A percentile compares a stretch with the other conserved stretches of the same genome.
Evolutionary conservation across 2,329 filamentous ascomycete genomes (phyloP).

Genomic region (Teratosphaeria viscida): DNA sequence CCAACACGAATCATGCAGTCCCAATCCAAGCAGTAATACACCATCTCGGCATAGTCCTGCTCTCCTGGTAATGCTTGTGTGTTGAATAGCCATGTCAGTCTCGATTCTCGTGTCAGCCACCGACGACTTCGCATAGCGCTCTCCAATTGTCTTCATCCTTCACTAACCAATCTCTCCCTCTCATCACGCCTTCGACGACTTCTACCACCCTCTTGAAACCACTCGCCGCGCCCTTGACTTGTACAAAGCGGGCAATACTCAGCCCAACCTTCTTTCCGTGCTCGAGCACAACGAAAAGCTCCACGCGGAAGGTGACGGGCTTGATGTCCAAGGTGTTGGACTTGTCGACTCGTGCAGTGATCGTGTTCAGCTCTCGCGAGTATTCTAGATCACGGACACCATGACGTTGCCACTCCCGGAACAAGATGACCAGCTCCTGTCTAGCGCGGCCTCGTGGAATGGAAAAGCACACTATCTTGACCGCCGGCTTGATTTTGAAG

Average conservation of each 20-base stretch:
- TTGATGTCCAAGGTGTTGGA: constrained; percentile 75
- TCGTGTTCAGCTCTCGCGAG: constrained; percentile 67
- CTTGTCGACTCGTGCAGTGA: constrained; percentile 66
- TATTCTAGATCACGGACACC: constrained; percentile 72
- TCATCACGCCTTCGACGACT: constrained; percentile 60
- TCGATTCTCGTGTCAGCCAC: constrained; percentile 9
- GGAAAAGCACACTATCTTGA: constrained; percentile 62
- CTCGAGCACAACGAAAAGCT: constrained; percentile 82
- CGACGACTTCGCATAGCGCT: constrained; percentile 33
- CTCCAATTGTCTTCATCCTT: constrained; percentile 40
- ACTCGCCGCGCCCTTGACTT: constrained; percentile 82
- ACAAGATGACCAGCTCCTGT: constrained; percentile 62
- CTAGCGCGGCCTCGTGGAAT: constrained; percentile 62
- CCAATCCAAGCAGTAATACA: not conserved
- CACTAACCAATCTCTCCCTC: constrained; percentile 55
- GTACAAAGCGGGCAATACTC: constrained; percentile 74
- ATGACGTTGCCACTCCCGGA: constrained; percentile 64
- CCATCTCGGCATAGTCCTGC: not conserved
- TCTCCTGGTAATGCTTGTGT: not conserved
- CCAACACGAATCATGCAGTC: not conserved
- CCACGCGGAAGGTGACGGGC: constrained; percentile 75
- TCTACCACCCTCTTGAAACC: constrained; percentile 79
- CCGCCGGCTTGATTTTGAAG: constrained; percentile 79
- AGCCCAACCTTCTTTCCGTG: constrained; percentile 67
- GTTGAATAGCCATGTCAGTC: not conserved